Conservation (phyloP, 2,329 filamentous ascomycete genomes). For the Clarireedia hainanense region DNA sequence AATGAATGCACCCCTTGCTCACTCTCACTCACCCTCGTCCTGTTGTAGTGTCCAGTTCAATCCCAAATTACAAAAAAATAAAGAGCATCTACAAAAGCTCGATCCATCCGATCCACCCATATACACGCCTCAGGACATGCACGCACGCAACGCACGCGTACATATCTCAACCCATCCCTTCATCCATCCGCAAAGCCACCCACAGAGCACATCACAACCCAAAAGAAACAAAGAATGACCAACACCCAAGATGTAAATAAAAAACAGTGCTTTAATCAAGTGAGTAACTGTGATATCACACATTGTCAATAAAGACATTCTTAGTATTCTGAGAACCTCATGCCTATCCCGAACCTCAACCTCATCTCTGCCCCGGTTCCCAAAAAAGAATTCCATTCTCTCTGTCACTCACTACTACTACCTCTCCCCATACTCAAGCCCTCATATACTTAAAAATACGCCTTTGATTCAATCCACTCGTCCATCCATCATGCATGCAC, state of each 20-base stretch:
- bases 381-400: not conserved
- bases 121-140: too few relatives aligned
- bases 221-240: not conserved
- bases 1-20: too few relatives aligned
- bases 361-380: not conserved
- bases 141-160: not conserved
- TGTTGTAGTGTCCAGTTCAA: too few relatives aligned
- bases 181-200: not conserved
- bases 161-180: not conserved
- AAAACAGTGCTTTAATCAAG: too few relatives aligned
- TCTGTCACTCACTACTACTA: too few relatives aligned
- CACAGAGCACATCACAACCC: not conserved
- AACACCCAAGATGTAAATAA: too few relatives aligned
- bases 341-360: not conserved
- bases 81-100: too few relatives aligned
- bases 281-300: not conserved
- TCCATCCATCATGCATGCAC: not conserved
- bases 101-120: too few relatives aligned
- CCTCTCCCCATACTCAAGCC: not conserved
- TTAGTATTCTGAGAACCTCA: not conserved
- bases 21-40: too few relatives aligned
- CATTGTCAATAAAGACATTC: not conserved
- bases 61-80: too few relatives aligned
- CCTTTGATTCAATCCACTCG: not conserved
- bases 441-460: not conserved